Base-by-base conservation (phyloP, 164 flowering plant species). In the Akebia trifoliata region DNA sequence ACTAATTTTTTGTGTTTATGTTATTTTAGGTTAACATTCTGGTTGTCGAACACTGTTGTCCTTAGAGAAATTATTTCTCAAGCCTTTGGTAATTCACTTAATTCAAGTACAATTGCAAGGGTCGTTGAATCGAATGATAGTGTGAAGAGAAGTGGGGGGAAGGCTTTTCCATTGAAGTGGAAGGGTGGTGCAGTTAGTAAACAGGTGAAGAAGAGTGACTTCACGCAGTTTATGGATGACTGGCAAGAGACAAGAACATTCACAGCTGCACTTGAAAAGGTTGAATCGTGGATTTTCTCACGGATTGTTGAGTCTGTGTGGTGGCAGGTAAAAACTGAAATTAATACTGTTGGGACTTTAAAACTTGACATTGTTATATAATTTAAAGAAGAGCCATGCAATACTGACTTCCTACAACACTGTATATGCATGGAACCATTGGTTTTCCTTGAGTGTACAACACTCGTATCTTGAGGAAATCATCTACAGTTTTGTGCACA, bases 231-330 rank as follows among this genome's bases (percentile, higher is more conserved):
- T 64, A 56, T 68, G 26, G 91, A 83, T 31, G 95, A 88, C 54
- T 94, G 99, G 99, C 93, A 82, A 66, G 95, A 94, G 64, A 94
- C 91, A 20, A 74, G 83, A 57, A 84, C 96, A 43, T 85, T 86
- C 58, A 83, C 82, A 10, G 61, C 81, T 72, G 91, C 97, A 25
- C 54, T 94, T 50, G 91, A 85, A 65, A 88, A 78, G 77, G 79
- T 88, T 32, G 97, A 94, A 69, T 74, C 88, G 4, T 90, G 97
- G 99, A 88, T 94, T 29, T 94, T 94, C 71, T 90, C 91, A 20
- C 76, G 99, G 50, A 74, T 86, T 28, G 96, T 90, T 40, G 99
- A 94, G 63, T 94, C 97, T 22, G 87, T 94, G 21, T 94, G 99
- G 99, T 90, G 99, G 97, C 97, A 94, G 97, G 99, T 94, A 73